Conservation (phyloP, 1,284 basidiomycete genomes). For the Vanrija pseudolonga region DNA sequence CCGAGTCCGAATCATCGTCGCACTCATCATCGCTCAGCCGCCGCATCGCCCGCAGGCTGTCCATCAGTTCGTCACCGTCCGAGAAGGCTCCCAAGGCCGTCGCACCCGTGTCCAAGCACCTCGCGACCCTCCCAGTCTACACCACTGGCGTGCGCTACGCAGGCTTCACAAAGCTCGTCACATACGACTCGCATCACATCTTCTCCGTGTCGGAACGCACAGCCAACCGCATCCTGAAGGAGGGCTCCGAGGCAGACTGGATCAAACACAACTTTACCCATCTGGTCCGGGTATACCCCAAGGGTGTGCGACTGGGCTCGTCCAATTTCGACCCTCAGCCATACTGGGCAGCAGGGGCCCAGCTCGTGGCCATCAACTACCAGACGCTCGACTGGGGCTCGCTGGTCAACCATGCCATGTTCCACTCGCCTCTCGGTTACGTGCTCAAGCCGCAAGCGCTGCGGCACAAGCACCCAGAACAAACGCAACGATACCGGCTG, state of each 20-base stretch:
- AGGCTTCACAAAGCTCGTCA: conserved; percentile 84
- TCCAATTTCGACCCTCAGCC: conserved; percentile 87
- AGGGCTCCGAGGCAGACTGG: conserved; percentile 61
- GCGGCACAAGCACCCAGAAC: conserved; percentile 62
- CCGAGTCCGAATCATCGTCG: conserved; percentile 42
- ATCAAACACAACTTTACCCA: conserved; percentile 86
- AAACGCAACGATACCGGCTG: conserved; percentile 53
- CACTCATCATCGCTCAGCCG: conserved; percentile 7
- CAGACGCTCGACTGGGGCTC: conserved; percentile 76
- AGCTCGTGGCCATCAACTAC: conserved; percentile 97
- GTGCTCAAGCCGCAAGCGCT: conserved; percentile 84
- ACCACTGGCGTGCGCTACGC: conserved; percentile 93
- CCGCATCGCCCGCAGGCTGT: conserved; percentile 32
- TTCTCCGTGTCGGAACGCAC: conserved; percentile 89
- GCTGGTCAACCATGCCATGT: conserved; percentile 86
- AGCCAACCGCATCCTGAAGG: conserved; percentile 54
- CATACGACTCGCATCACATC: conserved; percentile 82
- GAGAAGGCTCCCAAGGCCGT: conserved; percentile 2
- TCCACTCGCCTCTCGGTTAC: conserved; percentile 74
- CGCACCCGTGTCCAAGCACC: conserved; percentile 61
- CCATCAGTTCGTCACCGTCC: conserved; percentile 10
- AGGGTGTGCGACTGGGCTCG: conserved; percentile 72
- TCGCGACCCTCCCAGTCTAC: conserved; percentile 81
- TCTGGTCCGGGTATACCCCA: conserved; percentile 85
- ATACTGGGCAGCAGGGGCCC: conserved; percentile 85